phyloP scores from a whole-genome alignment of 768 basidiomycete genomes.

The Tylopilus sp. region DNA sequence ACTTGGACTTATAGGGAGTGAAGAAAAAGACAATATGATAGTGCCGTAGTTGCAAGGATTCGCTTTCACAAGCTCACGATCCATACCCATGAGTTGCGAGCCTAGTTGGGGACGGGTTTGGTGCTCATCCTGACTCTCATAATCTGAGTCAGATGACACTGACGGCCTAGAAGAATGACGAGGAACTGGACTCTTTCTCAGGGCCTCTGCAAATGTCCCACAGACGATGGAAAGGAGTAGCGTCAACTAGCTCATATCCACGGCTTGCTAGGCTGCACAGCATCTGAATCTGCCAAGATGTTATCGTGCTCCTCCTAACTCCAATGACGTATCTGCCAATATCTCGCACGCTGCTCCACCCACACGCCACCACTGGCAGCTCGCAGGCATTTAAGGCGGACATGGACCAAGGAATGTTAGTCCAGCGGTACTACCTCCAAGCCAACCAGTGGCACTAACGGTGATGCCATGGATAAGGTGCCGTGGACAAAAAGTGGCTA shows the following conservation, averaged over 20 bases:
- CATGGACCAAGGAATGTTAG: neutral
- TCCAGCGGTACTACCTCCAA: neutral
- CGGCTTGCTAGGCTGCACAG: neutral
- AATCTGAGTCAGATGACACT: too few species aligned
- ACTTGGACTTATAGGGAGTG: too few species aligned
- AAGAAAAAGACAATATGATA: too few species aligned
- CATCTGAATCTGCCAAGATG: neutral
- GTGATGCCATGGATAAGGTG: slow-evolving; percentile 15
- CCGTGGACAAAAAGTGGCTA: slow-evolving; percentile 16
- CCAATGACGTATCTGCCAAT: slow-evolving; percentile 23
- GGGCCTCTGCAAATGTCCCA: neutral
- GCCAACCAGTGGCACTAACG: slow-evolving; percentile 2
- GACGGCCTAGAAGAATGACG: too few species aligned
- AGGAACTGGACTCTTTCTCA: neutral
- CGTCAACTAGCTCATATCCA: slow-evolving; percentile 10
- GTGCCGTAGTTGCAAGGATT: too few species aligned
- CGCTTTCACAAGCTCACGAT: too few species aligned
- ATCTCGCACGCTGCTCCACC: slow-evolving; percentile 14
- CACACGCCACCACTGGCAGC: slow-evolving; percentile 13
- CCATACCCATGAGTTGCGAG: too few species aligned
- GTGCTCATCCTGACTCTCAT: too few species aligned
- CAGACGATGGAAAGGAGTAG: too few species aligned
- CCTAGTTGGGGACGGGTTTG: too few species aligned
- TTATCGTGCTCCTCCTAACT: slow-evolving; percentile 4
- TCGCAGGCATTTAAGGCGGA: slow-evolving; percentile 15